Conservation (phyloP, 768 basidiomycete genomes). For the Amanita thiersii region DNA sequence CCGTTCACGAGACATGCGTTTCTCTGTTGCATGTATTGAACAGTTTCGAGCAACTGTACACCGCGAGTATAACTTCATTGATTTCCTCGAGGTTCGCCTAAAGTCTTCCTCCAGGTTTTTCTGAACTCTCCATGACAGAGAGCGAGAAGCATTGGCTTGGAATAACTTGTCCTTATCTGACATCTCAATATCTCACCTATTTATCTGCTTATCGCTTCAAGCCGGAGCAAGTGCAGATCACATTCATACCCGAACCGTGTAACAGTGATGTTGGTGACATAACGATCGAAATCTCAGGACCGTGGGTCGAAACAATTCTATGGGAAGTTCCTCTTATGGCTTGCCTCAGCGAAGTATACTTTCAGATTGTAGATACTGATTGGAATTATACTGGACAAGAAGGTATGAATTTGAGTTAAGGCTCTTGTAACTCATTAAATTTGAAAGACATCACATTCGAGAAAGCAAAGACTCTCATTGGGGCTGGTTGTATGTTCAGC, state of each 20-base stretch:
- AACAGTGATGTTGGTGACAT: conserved; percentile 49
- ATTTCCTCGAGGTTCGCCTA: background rate
- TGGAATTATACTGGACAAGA: conserved; percentile 84
- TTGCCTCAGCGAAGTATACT: conserved; percentile 84
- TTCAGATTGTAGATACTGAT: conserved; percentile 61
- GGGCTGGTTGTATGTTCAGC: conserved; percentile 62
- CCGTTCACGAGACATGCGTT: conserved; percentile 54
- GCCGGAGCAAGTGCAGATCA: conserved; percentile 61
- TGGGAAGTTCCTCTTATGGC: conserved; percentile 98
- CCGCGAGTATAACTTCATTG: conserved; percentile 36
- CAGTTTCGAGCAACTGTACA: conserved; percentile 46
- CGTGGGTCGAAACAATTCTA: conserved; percentile 79
- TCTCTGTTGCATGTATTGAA: conserved; percentile 60
- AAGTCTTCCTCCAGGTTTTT: conserved; percentile 45
- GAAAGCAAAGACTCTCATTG: conserved; percentile 61
- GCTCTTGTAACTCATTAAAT: background rate
- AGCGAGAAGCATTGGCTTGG: conserved; percentile 65
- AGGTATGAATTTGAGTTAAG: conserved; percentile 32
- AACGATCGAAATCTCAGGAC: conserved; percentile 65
- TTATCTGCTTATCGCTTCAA: conserved; percentile 63
- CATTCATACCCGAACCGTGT: conserved; percentile 50
- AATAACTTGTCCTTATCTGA: conserved; percentile 67
- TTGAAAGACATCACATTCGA: conserved; percentile 55
- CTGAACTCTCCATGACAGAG: conserved; percentile 46
- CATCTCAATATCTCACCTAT: conserved; percentile 65